Evolutionary conservation across 2,329 filamentous ascomycete genomes (phyloP), one percentile per base, ranked within the genome.

Genomic region (Juglanconis oblonga): DNA sequence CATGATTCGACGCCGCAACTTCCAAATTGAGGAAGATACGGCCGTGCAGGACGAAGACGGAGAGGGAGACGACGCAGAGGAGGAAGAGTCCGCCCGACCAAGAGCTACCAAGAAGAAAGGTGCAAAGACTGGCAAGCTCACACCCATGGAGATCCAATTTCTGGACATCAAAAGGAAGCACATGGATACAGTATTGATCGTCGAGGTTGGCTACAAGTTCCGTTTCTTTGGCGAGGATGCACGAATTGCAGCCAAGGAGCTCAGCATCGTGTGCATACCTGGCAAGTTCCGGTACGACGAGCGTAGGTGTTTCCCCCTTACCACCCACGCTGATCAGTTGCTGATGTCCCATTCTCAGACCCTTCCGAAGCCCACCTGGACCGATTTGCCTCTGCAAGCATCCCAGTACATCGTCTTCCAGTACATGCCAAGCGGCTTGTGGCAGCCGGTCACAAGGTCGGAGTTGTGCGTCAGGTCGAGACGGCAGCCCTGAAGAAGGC

Each of bases 151-250:
- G 73, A 84, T 90, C 45, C 95, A 98, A 69, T 90, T 97, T 60
- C 81, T 99, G 5, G 93, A 96, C 17, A 96, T 99, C 73, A 99
- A 99, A 77, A 83, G 87, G 62, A 91, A 94, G 67, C 88, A 98
- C 71, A 83, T 92, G 77, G 95, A 98, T 71, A 95, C 94, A 0
- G 69, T 99, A 24, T 81, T 99, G 57, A 90, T 98, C 11, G 87
- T 98, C 55, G 94, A 99, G 72, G 95, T 98, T 8, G 95, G 95
- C 54, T 99, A 99, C 77, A 99, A 99, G 72, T 99, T 96, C 76
- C 88, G 90, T 38, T 97, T 99, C 77, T 97, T 97, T 70, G 95
- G 95, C 10, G 94, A 98, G 69, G 95, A 99, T 77, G 95, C 95
- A 8, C 85, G 92, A 56, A 85, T 87, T 57, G 95, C 94, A 4